Evolutionary conservation across 768 basidiomycete genomes (phyloP), one percentile per base, ranked within the genome.

Genomic region (Leccinellum albellum): DNA sequence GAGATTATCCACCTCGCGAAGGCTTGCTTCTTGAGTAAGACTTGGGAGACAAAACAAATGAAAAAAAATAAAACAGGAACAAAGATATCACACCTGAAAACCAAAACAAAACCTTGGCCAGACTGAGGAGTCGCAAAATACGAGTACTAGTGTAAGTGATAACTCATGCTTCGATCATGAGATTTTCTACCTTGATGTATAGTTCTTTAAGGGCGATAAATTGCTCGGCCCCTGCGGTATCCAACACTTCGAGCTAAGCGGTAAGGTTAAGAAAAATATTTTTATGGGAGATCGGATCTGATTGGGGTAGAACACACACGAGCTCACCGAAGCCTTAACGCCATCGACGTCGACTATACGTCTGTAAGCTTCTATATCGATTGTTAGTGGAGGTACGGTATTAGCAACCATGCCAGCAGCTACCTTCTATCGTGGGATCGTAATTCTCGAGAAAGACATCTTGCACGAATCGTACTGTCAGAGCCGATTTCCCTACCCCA

Each of bases 181-280:
- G 10, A 54, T 8, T 45, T 23, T 14, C 40, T 57, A 88, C 89
- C 80, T 89, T 85, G 69, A 92, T 91, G 66, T 91, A 91, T 9
- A 87, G 76, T 72, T 92, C 90, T 61, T 89, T 90, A 52, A 91
- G 74, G 9, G 86, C 86, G 15, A 79, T 88, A 70, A 92, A 92
- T 70, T 91, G 90, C 64, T 91, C 90, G n/a, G 87, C 86, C 13
- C 90, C 90, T 23, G 90, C 90, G 12, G 90, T 91, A 69, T 92
- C 90, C 55, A 91, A 71, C 51, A 92, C 83, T 69, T 92, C 87
- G 53, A 91, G 81, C 90, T 91, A 64, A 28, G 32, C 20, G 50
- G 46, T 21, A 53, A n/a, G 32, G 14, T 31, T 69, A 31, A 69
- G 61, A 51, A 52, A 60, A 26, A 31, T 2, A 56, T 55, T 62